These are phyloP conservation scores for Podila minutissima DNA, from an alignment of 192 early-diverging fungal species.

Conservation along the genomic window DNA sequence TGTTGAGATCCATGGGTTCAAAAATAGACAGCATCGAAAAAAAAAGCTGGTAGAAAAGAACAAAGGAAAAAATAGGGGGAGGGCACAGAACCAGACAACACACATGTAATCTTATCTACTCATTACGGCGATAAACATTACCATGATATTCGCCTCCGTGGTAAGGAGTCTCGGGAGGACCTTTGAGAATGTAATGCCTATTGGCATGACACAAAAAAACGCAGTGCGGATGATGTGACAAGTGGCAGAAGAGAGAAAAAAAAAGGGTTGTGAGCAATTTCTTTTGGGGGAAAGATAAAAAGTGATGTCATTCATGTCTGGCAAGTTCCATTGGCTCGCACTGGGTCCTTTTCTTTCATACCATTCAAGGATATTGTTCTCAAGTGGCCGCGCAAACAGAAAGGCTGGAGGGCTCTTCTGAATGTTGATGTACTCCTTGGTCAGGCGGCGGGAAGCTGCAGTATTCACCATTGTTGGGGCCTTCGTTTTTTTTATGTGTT, in stretches of 20 bases:
- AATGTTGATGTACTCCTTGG: conserved; percentile 82
- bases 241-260: neutral
- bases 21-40: neutral
- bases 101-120: no score
- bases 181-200: conserved; percentile 97
- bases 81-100: no score
- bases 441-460: conserved; percentile 78
- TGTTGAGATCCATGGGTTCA: neutral
- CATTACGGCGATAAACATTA: conserved; percentile 18
- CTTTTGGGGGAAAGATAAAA: neutral
- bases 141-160: conserved; percentile 96
- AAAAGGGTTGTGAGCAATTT: neutral
- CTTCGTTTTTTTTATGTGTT: no score
- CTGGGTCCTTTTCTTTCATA: conserved; percentile 31
- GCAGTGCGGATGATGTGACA: neutral
- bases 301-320: no score
- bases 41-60: neutral
- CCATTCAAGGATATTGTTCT: conserved; percentile 98
- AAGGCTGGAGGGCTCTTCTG: conserved; percentile 87
- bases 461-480: conserved; percentile 77
- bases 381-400: conserved; percentile 91
- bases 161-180: conserved; percentile 96
- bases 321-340: no score
- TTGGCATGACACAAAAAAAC: no score
- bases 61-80: neutral